Evolutionary conservation across 176 grass and related monocot species (phyloP).

Genomic region (Typha latifolia): DNA sequence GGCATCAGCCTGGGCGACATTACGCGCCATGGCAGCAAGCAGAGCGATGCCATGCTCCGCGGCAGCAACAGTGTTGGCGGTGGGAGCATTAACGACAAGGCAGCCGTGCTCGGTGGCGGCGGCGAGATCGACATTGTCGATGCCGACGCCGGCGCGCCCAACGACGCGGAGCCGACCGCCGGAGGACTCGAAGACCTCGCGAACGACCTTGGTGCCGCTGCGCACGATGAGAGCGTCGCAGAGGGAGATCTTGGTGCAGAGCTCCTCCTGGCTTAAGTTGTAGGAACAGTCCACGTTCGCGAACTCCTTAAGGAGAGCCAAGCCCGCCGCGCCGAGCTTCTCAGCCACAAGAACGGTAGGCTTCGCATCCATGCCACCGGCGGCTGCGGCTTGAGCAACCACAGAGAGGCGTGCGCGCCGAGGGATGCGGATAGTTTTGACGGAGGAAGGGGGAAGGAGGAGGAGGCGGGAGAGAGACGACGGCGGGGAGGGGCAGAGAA

Average conservation of each 20-base stretch:
- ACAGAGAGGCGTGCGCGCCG: neutral
- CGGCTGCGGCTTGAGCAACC: neutral
- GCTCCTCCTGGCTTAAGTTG: conserved; percentile 66
- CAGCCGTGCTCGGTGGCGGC: conserved; percentile 84
- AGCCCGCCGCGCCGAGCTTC: conserved; percentile 72
- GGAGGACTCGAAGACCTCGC: conserved; percentile 67
- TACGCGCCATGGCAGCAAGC: conserved; percentile 61
- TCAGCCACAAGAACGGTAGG: conserved; percentile 67
- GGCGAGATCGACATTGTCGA: conserved; percentile 86
- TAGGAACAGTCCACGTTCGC: conserved; percentile 88
- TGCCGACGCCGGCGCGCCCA: conserved; percentile 68
- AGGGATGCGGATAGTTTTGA: conserved; percentile 15
- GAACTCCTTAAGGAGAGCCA: conserved; percentile 56
- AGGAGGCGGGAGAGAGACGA: conserved; percentile 16
- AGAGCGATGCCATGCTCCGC: conserved; percentile 78
- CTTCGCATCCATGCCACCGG: conserved; percentile 25
- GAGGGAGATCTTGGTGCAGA: conserved; percentile 74
- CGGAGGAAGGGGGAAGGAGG: neutral
- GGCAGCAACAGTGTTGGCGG: conserved; percentile 73
- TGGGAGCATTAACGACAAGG: conserved; percentile 86
- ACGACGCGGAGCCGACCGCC: conserved; percentile 60
- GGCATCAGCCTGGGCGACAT: conserved; percentile 70
- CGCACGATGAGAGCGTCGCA: conserved; percentile 84
- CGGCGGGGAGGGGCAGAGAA: neutral
- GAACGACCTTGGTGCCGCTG: conserved; percentile 61